Conservation (phyloP, 306 rosid genomes). For the Echinosophora koreensis region DNA sequence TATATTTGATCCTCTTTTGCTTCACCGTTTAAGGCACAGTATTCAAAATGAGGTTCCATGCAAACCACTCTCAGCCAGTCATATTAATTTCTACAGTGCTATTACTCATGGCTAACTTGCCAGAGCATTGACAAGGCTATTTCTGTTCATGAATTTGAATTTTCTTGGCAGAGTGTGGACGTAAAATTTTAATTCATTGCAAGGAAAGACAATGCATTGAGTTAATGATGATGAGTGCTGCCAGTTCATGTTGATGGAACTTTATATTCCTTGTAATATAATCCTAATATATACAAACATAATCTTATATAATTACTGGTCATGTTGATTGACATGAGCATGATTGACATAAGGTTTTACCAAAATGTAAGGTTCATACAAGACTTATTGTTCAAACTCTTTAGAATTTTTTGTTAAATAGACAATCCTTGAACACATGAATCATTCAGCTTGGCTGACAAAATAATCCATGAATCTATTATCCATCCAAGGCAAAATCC, state of each 20-base stretch:
- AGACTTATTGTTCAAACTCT: too few relatives aligned
- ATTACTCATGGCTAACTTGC: not conserved
- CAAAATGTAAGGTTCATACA: too few relatives aligned
- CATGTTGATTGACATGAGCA: conserved; percentile 6
- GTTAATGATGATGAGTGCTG: too few relatives aligned
- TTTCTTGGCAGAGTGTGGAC: not conserved
- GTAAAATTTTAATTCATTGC: not conserved
- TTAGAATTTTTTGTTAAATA: too few relatives aligned
- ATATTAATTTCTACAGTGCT: not conserved
- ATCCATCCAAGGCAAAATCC: too few relatives aligned
- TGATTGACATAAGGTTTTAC: not conserved
- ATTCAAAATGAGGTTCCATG: conserved; percentile 2
- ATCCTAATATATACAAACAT: not conserved
- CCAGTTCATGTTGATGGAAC: not conserved
- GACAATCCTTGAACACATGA: too few relatives aligned
- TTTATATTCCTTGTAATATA: not conserved
- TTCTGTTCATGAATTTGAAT: not conserved
- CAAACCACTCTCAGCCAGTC: not conserved
- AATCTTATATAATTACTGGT: not conserved
- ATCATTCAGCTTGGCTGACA: too few relatives aligned
- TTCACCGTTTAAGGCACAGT: not conserved
- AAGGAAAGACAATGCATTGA: not conserved
- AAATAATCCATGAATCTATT: too few relatives aligned
- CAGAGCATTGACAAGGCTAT: not conserved
- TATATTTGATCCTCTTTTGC: not conserved